Percentiles rank a stretch among this genome's conserved stretches.
These are phyloP conservation scores for Phytophthora tubulina DNA, from an alignment of 352 stramenopile genomes.

Conservation along the genomic window DNA sequence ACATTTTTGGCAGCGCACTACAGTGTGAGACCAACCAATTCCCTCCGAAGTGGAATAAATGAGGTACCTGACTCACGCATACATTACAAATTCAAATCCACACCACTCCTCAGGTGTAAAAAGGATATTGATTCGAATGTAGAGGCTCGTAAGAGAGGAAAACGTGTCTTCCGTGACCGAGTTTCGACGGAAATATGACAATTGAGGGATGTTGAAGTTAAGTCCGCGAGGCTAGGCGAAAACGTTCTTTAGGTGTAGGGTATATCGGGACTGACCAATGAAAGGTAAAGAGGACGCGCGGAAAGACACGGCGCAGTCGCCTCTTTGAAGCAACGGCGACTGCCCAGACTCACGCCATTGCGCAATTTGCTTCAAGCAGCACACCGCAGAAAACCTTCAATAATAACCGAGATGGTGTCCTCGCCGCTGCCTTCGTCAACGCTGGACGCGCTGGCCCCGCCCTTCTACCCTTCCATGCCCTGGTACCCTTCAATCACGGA, in stretches of 20 bases:
- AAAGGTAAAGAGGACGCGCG: constrained; percentile 6
- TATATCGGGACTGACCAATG: neutral
- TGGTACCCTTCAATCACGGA: constrained; percentile 71
- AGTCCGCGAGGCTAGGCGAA: constrained; percentile 28
- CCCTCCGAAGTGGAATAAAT: neutral
- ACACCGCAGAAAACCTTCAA: constrained; percentile 7
- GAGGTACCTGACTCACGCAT: neutral
- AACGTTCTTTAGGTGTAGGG: constrained; percentile 34
- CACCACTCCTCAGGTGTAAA: no score
- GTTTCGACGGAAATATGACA: neutral
- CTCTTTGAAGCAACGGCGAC: constrained; percentile 26
- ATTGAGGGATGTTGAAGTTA: constrained; percentile 38
- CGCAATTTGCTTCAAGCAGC: constrained; percentile 37
- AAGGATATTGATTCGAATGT: neutral
- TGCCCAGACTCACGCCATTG: constrained; percentile 11
- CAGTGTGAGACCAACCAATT: no score
- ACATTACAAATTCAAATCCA: no score
- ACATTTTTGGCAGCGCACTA: no score
- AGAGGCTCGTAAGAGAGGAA: neutral
- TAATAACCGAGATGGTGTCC: constrained; percentile 40
- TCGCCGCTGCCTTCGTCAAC: constrained; percentile 50
- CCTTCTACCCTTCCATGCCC: constrained; percentile 68
- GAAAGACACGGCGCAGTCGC: constrained; percentile 23
- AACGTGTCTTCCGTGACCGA: neutral
- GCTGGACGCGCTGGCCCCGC: constrained; percentile 62